These are phyloP conservation scores for Ceratocystis alfenasii DNA, from an alignment of 2,329 filamentous ascomycete species.

Conservation along the genomic window DNA sequence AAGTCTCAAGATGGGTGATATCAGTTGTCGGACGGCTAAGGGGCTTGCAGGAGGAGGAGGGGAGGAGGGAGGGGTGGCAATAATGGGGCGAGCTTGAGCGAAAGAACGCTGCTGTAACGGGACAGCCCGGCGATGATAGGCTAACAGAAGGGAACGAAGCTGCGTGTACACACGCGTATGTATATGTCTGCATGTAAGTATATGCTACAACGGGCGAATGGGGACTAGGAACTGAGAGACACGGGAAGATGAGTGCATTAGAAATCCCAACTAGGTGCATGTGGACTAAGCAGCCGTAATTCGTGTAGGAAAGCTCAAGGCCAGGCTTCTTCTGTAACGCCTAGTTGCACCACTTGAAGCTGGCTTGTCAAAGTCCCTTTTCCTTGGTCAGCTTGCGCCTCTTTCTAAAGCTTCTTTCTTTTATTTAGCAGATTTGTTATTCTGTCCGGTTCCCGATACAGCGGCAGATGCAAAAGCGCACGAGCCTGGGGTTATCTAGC, in stretches of 20 bases:
- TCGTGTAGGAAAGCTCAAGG: neutral
- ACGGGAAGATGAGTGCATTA: neutral
- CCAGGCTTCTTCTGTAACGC: neutral
- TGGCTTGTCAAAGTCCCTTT: neutral
- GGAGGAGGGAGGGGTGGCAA: neutral
- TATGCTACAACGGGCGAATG: no score
- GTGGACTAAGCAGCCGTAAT: neutral
- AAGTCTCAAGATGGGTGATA: constrained; percentile 1
- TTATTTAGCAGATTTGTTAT: neutral
- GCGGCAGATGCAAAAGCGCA: neutral
- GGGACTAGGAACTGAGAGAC: neutral
- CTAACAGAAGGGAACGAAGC: neutral
- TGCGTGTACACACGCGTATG: neutral
- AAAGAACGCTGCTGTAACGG: neutral
- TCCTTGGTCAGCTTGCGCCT: neutral
- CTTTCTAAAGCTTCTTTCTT: neutral
- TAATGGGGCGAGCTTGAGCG: neutral
- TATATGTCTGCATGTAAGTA: neutral
- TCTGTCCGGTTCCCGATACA: neutral
- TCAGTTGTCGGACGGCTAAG: neutral
- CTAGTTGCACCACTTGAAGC: neutral
- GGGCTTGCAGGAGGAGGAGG: constrained; percentile 1
- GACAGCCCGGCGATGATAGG: neutral
- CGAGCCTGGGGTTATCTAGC: neutral
- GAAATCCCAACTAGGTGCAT: neutral